phyloP scores from a whole-genome alignment of 2,329 filamentous ascomycete genomes.

The Orbilia quercus region DNA sequence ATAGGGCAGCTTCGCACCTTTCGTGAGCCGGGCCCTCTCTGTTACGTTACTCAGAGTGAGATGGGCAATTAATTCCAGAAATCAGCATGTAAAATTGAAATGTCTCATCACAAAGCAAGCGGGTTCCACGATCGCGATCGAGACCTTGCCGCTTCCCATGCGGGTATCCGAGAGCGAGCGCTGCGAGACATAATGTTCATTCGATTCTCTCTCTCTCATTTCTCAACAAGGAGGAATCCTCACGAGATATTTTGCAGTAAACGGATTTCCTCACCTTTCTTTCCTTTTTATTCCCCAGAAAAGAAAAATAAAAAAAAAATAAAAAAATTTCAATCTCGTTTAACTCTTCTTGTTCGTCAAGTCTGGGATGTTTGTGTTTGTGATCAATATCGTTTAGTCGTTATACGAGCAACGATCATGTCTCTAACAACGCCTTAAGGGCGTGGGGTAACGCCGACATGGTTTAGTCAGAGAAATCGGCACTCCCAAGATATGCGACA shows the following conservation, averaged over 20 bases:
- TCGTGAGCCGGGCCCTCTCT: neutral
- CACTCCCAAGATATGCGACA: conserved; percentile 34
- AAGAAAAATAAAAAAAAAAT: too few species aligned
- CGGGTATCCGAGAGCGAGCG: conserved; percentile 44
- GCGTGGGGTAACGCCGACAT: conserved; percentile 41
- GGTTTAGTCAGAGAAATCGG: conserved; percentile 50
- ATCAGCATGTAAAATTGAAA: conserved; percentile 39
- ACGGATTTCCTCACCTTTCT: conserved; percentile 15
- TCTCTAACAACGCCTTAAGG: neutral
- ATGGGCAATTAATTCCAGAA: conserved; percentile 5
- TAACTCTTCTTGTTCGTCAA: too few species aligned
- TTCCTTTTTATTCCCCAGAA: too few species aligned
- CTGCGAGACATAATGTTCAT: conserved; percentile 36
- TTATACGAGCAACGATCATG: neutral
- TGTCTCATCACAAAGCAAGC: conserved; percentile 46
- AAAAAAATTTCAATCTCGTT: too few species aligned
- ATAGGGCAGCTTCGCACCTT: too few species aligned
- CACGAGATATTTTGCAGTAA: conserved; percentile 51
- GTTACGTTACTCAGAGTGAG: conserved; percentile 1
- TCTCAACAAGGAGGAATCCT: conserved; percentile 52
- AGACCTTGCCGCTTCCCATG: conserved; percentile 32
- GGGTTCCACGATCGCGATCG: conserved; percentile 55
- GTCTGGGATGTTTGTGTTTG: conserved; percentile 17
- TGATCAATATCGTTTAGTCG: too few species aligned
- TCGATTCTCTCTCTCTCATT: neutral